phyloP scores from a whole-genome alignment of 169 alveolate species.

The Plasmodium blacklocki region DNA sequence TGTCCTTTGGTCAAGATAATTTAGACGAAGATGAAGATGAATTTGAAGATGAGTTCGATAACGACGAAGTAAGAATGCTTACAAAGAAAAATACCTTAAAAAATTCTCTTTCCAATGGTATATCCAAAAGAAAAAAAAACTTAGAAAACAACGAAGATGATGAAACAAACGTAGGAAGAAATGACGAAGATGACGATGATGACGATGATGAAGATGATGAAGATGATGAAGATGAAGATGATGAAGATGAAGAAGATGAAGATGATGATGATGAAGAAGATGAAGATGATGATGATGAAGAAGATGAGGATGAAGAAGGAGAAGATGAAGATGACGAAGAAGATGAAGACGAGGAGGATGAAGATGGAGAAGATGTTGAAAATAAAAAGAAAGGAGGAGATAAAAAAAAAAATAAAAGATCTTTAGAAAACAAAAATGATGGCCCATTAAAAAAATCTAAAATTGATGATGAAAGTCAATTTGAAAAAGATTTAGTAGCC shows the following conservation, averaged over 20 bases:
- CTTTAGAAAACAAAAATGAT: slow-evolving; percentile 50
- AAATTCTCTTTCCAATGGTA: slow-evolving; percentile 41
- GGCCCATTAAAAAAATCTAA: slow-evolving; percentile 60
- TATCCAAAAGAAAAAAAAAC: slow-evolving; percentile 38
- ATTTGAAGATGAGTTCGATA: slow-evolving; percentile 83
- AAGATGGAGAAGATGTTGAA: slow-evolving; percentile 79
- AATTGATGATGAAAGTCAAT: slow-evolving; percentile 73
- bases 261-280: slow-evolving; percentile 84
- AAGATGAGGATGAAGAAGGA: slow-evolving; percentile 78
- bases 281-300: slow-evolving; percentile 79
- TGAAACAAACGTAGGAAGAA: slow-evolving; percentile 44
- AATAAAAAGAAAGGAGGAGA: slow-evolving; percentile 82
- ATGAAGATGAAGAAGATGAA: slow-evolving; percentile 78
- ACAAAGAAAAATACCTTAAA: slow-evolving; percentile 77
- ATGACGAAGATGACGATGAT: slow-evolving; percentile 78
- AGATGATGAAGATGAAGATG: slow-evolving; percentile 63
- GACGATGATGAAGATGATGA: slow-evolving; percentile 80
- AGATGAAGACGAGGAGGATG: slow-evolving; percentile 87
- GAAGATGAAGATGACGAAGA: slow-evolving; percentile 87
- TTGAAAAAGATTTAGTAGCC: slow-evolving; percentile 83
- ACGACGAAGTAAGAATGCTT: slow-evolving; percentile 84
- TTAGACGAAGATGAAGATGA: slow-evolving; percentile 87
- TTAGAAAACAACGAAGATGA: slow-evolving; percentile 34
- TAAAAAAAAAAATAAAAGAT: slow-evolving; percentile 77
- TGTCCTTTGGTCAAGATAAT: slow-evolving; percentile 90